Evolutionary conservation across 768 basidiomycete genomes (phyloP), one percentile per base, ranked within the genome.

Genomic region (Hydnomerulius pinastri): DNA sequence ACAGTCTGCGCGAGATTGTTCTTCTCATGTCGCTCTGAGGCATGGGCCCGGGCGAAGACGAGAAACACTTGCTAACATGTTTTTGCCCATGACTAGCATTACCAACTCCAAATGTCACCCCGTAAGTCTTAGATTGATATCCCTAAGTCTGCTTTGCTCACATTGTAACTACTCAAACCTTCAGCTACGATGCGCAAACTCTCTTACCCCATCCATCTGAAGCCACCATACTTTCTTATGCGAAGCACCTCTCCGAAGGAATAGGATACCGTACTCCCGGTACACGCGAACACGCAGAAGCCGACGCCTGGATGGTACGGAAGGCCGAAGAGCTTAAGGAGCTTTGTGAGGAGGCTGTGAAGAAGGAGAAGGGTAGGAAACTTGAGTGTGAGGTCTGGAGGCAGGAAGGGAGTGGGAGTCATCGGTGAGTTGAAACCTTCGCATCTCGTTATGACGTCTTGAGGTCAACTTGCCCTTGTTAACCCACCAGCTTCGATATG

Each of bases 261-360:
- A 92, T 94, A 39, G 95, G 94, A 2, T 98, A 85, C 70, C 78
- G 96, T 41, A 97, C 90, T 0, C 90, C 96, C 9, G 96, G 96
- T 1, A 93, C 94, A 0, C 76, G 77, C 27, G 93, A 98, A 65
- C 92, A 96, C 71, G 87, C 90, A 0, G 65, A 82, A 23, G 92
- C 88, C 4, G 94, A 97, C 58, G 71, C 76, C 21, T 98, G 92
- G 85, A 84, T 95, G 78, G 62, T 85, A 18, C 70, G 79, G 39
- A 80, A 86, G 59, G 86, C 87, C 2, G 71, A 83, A 46, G 73
- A 74, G 37, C 66, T 95, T 30, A 74, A 83, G 60, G 66, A 68
- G 27, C 68, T 83, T 44, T 95, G 93, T 63, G 82, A 87, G 38
- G 68, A 69, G 41, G 67, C 81, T 24, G 76, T 79, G 6, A 63